Percentiles rank a stretch among this genome's conserved stretches.
phyloP scores from a whole-genome alignment of 2,329 filamentous ascomycete genomes.

The Sarocladium kiliense region DNA sequence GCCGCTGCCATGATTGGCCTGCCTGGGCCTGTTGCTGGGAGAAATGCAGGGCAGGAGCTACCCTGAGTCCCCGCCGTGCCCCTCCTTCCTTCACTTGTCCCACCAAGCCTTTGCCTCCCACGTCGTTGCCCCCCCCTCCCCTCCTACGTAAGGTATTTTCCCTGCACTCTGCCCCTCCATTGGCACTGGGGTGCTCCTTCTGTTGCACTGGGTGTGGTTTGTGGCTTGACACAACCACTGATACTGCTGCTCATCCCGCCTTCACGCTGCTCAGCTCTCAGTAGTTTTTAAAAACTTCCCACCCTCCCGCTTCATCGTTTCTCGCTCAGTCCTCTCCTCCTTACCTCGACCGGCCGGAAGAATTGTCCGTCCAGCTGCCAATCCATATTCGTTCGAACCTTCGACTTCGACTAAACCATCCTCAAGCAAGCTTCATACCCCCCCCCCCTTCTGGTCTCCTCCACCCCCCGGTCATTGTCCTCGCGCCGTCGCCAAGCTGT shows the following conservation, averaged over 20 bases:
- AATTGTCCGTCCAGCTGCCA: background rate
- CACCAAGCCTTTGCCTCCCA: conserved; percentile 4
- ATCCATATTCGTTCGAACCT: background rate
- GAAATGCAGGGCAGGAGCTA: conserved; percentile 4
- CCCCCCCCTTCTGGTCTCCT: conserved; percentile 1
- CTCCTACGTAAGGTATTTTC: background rate
- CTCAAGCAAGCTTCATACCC: background rate
- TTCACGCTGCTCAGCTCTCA: background rate
- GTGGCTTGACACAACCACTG: conserved; percentile 3
- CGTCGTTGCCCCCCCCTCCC: conserved; percentile 3
- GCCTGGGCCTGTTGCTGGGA: background rate
- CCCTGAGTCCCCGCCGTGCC: conserved; percentile 4
- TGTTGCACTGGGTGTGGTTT: background rate
- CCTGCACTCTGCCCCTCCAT: background rate
- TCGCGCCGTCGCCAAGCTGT: conserved; percentile 4
- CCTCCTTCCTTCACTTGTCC: background rate
- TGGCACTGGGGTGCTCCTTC: background rate
- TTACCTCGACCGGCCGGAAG: background rate
- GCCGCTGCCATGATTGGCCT: background rate
- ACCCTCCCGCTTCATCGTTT: conserved; percentile 5
- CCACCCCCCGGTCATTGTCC: background rate
- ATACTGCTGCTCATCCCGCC: background rate
- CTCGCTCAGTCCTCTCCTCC: background rate
- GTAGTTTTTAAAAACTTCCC: background rate
- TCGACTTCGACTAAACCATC: background rate